Conservation (phyloP, 2,329 filamentous ascomycete genomes). For the Blastomyces gilchristii region DNA sequence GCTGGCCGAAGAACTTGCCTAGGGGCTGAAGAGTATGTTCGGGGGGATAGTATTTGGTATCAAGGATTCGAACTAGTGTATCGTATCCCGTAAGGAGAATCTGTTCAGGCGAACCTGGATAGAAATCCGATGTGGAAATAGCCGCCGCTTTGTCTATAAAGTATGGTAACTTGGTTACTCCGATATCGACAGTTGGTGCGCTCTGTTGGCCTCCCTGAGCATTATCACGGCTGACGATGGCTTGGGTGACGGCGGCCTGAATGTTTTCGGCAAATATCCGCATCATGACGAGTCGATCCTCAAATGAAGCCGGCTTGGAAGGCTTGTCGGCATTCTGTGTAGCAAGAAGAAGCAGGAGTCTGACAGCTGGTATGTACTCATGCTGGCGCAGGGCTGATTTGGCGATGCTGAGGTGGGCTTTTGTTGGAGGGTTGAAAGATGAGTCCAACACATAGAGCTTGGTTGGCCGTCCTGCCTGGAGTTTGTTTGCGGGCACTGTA, state of each 20-base stretch:
- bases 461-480: constrained; percentile 16
- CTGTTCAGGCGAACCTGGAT: constrained; percentile 32
- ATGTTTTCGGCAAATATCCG: constrained; percentile 37
- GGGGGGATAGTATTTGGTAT: constrained; percentile 41
- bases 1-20: constrained; percentile 33
- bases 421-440: constrained; percentile 56
- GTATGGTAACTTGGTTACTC: constrained; percentile 40
- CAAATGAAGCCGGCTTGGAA: constrained; percentile 38
- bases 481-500: constrained; percentile 18
- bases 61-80: constrained; percentile 40
- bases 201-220: neutral
- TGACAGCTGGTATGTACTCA: constrained; percentile 20
- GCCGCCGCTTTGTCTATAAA: constrained; percentile 40
- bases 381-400: constrained; percentile 40
- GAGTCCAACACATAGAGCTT: constrained; percentile 55
- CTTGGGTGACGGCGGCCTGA: constrained; percentile 8
- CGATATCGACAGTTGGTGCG: constrained; percentile 35
- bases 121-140: constrained; percentile 31
- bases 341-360: constrained; percentile 50
- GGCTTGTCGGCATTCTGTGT: constrained; percentile 58
- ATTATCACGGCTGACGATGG: neutral
- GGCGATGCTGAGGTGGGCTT: constrained; percentile 48
- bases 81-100: constrained; percentile 42
- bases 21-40: constrained; percentile 34
- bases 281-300: constrained; percentile 43